Base-by-base conservation (phyloP, 2,329 filamentous ascomycete genomes). In the Penicillium sumatraense region DNA sequence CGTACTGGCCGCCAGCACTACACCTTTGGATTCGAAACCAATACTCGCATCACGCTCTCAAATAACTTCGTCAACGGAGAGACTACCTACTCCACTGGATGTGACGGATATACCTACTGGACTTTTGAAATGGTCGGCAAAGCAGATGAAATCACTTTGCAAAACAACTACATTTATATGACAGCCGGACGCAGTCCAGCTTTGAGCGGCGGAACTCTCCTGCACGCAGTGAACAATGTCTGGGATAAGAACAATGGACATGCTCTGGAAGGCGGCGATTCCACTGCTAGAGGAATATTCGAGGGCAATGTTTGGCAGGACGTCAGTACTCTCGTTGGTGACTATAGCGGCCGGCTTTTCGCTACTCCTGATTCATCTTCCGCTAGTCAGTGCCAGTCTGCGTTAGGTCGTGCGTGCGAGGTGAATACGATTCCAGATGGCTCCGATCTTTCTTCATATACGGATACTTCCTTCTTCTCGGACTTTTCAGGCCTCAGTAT, bases 41-140 rank as follows among this genome's bases (percentile, higher is more conserved):
- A 51, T 16, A 57, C 53, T 31, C 51, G 54, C 16, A 31, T 57
- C 10, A 46, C 54, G 6, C 44, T 57, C 40, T 46, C 54, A 23
- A 57, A 57, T 33, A 54, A 51, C 54, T 54, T 47, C 26, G 49
- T 57, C 10, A n/a, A 57, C 5, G 54, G 54, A 36, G 54, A 54
- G 38, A 41, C 51, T 3, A 36, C 49, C 14, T 57, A 35, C 26
- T 57, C 54, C 5, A 52, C 54, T 21, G 45, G 51, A 29, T 57
- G 54, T 26, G 51, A 57, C 16, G 54, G 54, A 13, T 44, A 57
- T 26, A 47, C 49, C 51, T 57, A 57, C 46, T 57, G 54, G 54
- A 40, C 33, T 6, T 46, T 56, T 13, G 51, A 53, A 29, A 51
- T 56, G 5, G 50, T 50, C 23, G 54, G 54, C 14, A 33, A 46